Percentiles rank a stretch among this genome's conserved stretches.
Conservation (phyloP, 164 flowering plant genomes). For the Vitis riparia region DNA sequence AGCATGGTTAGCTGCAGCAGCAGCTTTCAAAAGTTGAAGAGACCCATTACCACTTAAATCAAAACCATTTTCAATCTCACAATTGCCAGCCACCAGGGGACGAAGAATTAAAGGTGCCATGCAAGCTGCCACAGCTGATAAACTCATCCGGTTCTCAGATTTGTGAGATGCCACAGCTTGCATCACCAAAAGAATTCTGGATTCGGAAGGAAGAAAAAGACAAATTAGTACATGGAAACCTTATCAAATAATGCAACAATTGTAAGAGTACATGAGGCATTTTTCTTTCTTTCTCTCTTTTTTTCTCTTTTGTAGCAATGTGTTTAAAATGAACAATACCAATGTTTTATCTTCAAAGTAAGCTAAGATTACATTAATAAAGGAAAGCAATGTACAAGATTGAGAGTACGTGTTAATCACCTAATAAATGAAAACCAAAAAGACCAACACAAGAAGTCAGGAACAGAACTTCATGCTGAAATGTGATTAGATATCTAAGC, state of each 20-base stretch:
- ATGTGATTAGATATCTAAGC: too few species aligned
- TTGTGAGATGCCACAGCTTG: constrained; percentile 77
- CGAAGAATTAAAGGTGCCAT: constrained; percentile 99
- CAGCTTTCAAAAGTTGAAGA: constrained; percentile 89
- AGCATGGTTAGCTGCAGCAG: constrained; percentile 99
- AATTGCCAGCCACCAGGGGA: constrained; percentile 93
- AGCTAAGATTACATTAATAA: too few species aligned
- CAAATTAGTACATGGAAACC: not conserved
- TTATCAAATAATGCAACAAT: not conserved
- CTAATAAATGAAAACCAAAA: too few species aligned
- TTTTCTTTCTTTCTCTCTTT: too few species aligned
- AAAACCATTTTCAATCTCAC: constrained; percentile 76
- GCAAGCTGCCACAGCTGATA: constrained; percentile 98
- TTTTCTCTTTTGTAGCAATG: too few species aligned
- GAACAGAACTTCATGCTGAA: too few species aligned
- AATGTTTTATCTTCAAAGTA: too few species aligned
- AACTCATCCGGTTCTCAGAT: constrained; percentile 82
- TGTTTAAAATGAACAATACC: too few species aligned
- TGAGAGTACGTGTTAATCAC: too few species aligned
- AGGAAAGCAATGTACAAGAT: too few species aligned
- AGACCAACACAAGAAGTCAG: too few species aligned
- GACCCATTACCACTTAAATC: constrained; percentile 89
- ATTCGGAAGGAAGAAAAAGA: constrained; percentile 8
- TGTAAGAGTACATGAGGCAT: not conserved
- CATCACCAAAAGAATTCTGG: constrained; percentile 94